Percentiles rank a stretch among this genome's conserved stretches.
Evolutionary conservation across 208 protist genomes (phyloP).

Genomic region (Trypanosoma conorhini): DNA sequence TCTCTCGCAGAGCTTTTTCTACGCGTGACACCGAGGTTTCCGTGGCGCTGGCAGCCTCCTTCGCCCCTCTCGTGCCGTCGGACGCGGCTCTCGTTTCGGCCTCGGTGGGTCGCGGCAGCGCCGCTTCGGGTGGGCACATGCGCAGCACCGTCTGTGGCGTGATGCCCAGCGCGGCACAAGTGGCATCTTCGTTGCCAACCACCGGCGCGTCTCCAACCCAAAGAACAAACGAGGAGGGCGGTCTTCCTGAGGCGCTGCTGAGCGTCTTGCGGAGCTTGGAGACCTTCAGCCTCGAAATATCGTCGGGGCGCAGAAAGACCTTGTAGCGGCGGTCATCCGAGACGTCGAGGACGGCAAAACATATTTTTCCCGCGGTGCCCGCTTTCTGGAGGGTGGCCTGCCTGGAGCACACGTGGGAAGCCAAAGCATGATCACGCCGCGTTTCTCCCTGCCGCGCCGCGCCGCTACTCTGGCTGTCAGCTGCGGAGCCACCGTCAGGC

Average conservation of each 20-base stretch:
- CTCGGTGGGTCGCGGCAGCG: neutral
- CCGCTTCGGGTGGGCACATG: slow-evolving; percentile 1
- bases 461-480: neutral
- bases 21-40: neutral
- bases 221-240: slow-evolving; percentile 20
- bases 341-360: slow-evolving; percentile 22
- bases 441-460: neutral
- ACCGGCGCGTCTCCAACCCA: slow-evolving; percentile 11
- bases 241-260: slow-evolving; percentile 4
- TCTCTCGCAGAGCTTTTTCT: neutral
- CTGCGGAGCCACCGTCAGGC: no score
- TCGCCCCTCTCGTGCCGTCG: neutral
- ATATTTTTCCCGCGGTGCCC: slow-evolving; percentile 7
- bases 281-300: slow-evolving; percentile 15
- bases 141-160: slow-evolving; percentile 17
- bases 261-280: slow-evolving; percentile 17
- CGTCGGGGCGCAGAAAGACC: slow-evolving; percentile 22
- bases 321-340: slow-evolving; percentile 26
- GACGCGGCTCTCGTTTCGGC: neutral
- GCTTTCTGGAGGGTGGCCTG: neutral
- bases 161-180: slow-evolving; percentile 12
- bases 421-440: neutral
- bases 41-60: neutral
- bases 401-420: neutral
- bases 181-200: neutral